A percentile compares a stretch with the other conserved stretches of the same genome.
phyloP scores from a whole-genome alignment of 1,284 basidiomycete species.

The Ustilago cynodontis region DNA sequence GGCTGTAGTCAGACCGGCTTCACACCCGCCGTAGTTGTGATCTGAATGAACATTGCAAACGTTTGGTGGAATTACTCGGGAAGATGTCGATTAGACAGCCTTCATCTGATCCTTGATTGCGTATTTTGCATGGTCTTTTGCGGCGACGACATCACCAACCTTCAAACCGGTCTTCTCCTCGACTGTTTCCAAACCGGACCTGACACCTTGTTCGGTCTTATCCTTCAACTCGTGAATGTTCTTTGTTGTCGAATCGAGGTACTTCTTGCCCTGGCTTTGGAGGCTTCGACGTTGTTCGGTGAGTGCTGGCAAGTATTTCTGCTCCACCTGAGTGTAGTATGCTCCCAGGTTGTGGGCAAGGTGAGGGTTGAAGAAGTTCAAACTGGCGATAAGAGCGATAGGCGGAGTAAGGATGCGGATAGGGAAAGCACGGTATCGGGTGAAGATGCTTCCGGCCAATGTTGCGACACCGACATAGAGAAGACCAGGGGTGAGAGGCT shows the following conservation, averaged over 20 bases:
- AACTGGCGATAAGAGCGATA: conserved; percentile 53
- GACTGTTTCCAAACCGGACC: conserved; percentile 48
- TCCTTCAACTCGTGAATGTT: conserved; percentile 38
- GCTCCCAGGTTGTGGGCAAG: conserved; percentile 57
- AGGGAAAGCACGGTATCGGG: conserved; percentile 77
- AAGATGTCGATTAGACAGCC: conserved; percentile 25
- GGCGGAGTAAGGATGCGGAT: conserved; percentile 67
- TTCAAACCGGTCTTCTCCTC: conserved; percentile 61
- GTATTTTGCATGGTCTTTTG: conserved; percentile 27
- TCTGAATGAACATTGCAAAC: not conserved
- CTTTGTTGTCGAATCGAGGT: conserved; percentile 28
- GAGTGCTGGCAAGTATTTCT: conserved; percentile 45
- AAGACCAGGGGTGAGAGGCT: conserved; percentile 83
- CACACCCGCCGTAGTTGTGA: not conserved
- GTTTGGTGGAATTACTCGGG: not conserved
- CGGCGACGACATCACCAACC: conserved; percentile 42
- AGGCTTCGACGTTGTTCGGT: conserved; percentile 42
- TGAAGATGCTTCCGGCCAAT: conserved; percentile 85
- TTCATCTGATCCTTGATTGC: conserved; percentile 48
- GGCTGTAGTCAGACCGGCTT: too few relatives aligned
- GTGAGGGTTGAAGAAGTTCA: conserved; percentile 68
- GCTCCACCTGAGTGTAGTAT: conserved; percentile 61
- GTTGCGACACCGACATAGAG: conserved; percentile 81
- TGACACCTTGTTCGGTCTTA: conserved; percentile 40
- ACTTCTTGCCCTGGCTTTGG: conserved; percentile 10